Percentiles rank a stretch among this genome's conserved stretches.
phyloP scores from a whole-genome alignment of 2,329 filamentous ascomycete genomes.

The Thielaviopsis ethacetica region DNA sequence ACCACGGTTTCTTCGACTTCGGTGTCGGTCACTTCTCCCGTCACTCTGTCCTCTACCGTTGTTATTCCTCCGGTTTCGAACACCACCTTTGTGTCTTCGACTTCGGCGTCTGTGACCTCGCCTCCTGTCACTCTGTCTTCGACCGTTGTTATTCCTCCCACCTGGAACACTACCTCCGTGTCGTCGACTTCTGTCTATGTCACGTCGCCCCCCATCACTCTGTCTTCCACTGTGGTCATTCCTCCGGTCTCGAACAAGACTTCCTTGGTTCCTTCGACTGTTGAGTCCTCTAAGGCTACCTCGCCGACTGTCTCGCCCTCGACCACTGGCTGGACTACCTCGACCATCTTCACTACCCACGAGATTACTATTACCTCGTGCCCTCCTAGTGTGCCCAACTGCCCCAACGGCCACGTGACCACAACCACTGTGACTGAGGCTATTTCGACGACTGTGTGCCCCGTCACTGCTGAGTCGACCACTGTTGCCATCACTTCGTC shows the following conservation, averaged over 20 bases:
- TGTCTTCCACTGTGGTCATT: background rate
- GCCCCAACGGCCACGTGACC: conserved; percentile 12
- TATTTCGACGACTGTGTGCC: conserved; percentile 11
- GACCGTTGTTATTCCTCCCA: background rate
- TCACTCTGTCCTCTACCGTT: background rate
- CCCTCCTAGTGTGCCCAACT: conserved; percentile 11
- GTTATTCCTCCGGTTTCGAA: background rate
- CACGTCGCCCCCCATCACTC: background rate
- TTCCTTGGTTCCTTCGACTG: background rate
- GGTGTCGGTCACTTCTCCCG: background rate
- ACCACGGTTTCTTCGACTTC: background rate
- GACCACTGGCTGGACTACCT: conserved; percentile 21
- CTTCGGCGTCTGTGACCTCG: background rate
- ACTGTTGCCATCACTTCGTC: background rate
- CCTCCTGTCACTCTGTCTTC: background rate
- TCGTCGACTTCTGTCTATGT: background rate
- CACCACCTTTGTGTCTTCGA: background rate
- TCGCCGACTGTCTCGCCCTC: background rate
- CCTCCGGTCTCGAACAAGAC: background rate
- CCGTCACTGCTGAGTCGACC: background rate
- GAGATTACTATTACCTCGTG: conserved; percentile 15
- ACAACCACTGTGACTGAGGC: conserved; percentile 14
- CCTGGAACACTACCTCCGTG: background rate
- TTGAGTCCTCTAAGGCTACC: background rate
- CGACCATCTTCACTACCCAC: conserved; percentile 18